Conservation (phyloP, 2,329 filamentous ascomycete species). For the Xylaria sp. region DNA sequence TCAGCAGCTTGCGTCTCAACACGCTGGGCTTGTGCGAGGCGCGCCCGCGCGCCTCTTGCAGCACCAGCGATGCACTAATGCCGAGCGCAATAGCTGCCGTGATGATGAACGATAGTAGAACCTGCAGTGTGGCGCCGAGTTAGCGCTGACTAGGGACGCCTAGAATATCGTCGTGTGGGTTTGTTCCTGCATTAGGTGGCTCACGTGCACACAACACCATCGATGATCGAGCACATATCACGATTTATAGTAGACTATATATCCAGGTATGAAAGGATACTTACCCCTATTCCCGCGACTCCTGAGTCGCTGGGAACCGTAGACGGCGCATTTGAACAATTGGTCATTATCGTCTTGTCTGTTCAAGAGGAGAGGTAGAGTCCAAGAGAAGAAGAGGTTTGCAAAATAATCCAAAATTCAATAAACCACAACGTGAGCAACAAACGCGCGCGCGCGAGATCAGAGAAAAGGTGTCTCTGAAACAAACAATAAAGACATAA, state of each 20-base stretch:
- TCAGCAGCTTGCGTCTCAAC: constrained; percentile 72
- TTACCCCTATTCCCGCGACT: constrained; percentile 63
- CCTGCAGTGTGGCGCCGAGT: constrained; percentile 51
- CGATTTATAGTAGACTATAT: too few species aligned
- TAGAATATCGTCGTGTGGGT: not conserved
- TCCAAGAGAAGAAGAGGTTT: not conserved
- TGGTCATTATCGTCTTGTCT: constrained; percentile 38
- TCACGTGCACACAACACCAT: constrained; percentile 37
- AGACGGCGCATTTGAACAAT: constrained; percentile 55
- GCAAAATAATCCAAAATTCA: not conserved
- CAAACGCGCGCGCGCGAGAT: constrained; percentile 1
- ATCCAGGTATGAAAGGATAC: too few species aligned
- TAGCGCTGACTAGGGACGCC: constrained; percentile 12
- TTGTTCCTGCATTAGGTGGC: constrained; percentile 34
- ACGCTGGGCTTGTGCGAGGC: constrained; percentile 56
- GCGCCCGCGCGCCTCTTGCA: constrained; percentile 58
- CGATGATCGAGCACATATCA: too few species aligned
- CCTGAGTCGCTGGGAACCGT: constrained; percentile 59
- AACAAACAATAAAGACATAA: constrained; percentile 4
- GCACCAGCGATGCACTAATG: constrained; percentile 66
- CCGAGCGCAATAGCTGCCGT: constrained; percentile 68
- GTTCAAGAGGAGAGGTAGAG: too few species aligned
- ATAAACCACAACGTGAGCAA: not conserved
- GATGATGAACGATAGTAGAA: constrained; percentile 74
- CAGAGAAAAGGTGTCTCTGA: not conserved